phyloP scores from a whole-genome alignment of 768 basidiomycete species.

The Amanita exitialis region DNA sequence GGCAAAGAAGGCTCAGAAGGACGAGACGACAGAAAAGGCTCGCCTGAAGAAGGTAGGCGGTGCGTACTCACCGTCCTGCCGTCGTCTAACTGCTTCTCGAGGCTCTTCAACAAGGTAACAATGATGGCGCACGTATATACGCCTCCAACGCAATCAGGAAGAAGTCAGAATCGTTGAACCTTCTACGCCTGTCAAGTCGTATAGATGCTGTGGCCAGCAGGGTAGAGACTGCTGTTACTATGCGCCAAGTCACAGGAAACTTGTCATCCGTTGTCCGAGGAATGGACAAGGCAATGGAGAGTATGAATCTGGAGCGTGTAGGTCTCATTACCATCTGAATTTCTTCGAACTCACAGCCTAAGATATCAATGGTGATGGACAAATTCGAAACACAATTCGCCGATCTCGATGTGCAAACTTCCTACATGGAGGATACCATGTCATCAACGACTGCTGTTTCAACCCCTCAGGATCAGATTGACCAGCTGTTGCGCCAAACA shows the following conservation, averaged over 20 bases:
- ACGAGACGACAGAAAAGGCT: constrained; percentile 81
- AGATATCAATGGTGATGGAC: constrained; percentile 99
- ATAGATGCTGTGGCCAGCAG: constrained; percentile 96
- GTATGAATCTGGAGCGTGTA: constrained; percentile 96
- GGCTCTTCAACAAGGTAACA: constrained; percentile 96
- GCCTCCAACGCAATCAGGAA: constrained; percentile 97
- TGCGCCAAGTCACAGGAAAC: constrained; percentile 92
- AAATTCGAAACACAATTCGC: constrained; percentile 96
- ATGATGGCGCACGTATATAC: constrained; percentile 95
- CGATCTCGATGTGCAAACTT: constrained; percentile 96
- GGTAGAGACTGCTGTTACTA: constrained; percentile 97
- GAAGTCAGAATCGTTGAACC: constrained; percentile 90
- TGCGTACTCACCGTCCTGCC: neutral
- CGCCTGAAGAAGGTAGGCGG: constrained; percentile 81
- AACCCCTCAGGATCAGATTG: constrained; percentile 96
- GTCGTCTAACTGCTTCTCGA: constrained; percentile 18
- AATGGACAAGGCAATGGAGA: constrained; percentile 99
- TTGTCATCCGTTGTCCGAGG: constrained; percentile 96
- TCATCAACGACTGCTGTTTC: constrained; percentile 84
- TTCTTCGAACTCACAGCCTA: neutral
- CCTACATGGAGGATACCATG: constrained; percentile 98
- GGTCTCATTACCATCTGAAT: constrained; percentile 15
- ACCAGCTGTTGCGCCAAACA: constrained; percentile 81
- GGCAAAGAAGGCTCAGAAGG: constrained; percentile 96
- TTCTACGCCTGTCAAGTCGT: constrained; percentile 81